Conservation (phyloP, 129 eudicot genomes). For the Glebionis coronaria region DNA sequence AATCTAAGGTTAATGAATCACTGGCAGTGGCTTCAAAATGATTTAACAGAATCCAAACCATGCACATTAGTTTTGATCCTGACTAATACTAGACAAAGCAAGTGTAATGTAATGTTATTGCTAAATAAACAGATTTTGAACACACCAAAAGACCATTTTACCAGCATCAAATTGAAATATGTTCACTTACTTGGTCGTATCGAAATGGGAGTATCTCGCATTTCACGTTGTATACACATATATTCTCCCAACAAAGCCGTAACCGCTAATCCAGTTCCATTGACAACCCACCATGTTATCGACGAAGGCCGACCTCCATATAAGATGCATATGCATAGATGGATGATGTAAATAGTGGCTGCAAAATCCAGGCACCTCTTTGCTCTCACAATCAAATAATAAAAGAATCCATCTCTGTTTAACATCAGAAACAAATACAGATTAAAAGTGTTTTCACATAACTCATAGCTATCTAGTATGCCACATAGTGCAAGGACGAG, state of each 20-base stretch:
- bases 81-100: not conserved
- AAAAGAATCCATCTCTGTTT: slow-evolving; percentile 78
- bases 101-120: not conserved
- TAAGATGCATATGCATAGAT: slow-evolving; percentile 65
- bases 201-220: slow-evolving; percentile 72
- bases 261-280: slow-evolving; percentile 69
- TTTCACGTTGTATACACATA: slow-evolving; percentile 78
- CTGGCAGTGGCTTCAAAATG: too few species aligned
- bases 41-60: too few species aligned
- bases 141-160: not conserved
- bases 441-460: slow-evolving; percentile 7
- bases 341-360: slow-evolving; percentile 79
- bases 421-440: slow-evolving; percentile 12
- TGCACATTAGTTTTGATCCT: not conserved
- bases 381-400: slow-evolving; percentile 89
- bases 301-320: slow-evolving; percentile 99
- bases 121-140: not conserved
- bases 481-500: not conserved
- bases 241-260: slow-evolving; percentile 94
- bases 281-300: slow-evolving; percentile 95
- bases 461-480: not conserved
- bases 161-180: not conserved
- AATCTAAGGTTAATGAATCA: too few species aligned
- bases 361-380: slow-evolving; percentile 93
- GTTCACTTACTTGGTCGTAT: slow-evolving; percentile 81